Evolutionary conservation across 1,284 basidiomycete genomes (phyloP), one percentile per base, ranked within the genome.

Genomic region (Sanghuangporus baumii): DNA sequence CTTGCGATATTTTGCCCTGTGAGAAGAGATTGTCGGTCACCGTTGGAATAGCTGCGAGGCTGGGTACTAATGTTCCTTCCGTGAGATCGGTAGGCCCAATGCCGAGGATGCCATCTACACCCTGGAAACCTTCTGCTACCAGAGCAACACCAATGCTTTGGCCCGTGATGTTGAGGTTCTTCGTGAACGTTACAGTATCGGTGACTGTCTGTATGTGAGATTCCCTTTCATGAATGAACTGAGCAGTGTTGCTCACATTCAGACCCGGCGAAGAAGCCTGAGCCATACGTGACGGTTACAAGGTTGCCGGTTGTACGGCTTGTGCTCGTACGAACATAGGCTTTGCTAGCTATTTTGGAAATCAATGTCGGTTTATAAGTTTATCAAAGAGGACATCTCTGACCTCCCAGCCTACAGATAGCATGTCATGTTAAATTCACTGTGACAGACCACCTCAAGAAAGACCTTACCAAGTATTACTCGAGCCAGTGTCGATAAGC

Each of bases 101-200:
- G 2, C 85, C 85, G 40, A 87, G 70, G 64, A 87, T 85, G 26
- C 80, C 80, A 69, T 86, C 79, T 12, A 78, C 73, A 50, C 77
- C 80, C 0, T 65, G 52, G 75, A 75, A 71, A 9, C 74, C 81
- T 20, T 55, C 69, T 65, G 76, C 71, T 0, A 16, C 68, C 5
- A 75, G 71, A 26, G 85, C 85, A 61, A 83, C 82, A 64, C 84
- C 85, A 63, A 87, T 84, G 18, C 81, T 83, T 68, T 87, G 85
- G 12, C 71, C 57, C n/a, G 65, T 54, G 66, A 78, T 72, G 16
- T 67, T 69, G 46, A 77, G 61, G 51, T 70, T 70, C 3, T 60
- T 50, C n/a, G 71, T 70, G 52, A 78, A 66, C 1, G 72, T 69
- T 37, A 79, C 72, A 14, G 69, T 69, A 51, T 70, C 68, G 16